Conservation (phyloP, 2,329 filamentous ascomycete species). For the Sphaerulina musiva region DNA sequence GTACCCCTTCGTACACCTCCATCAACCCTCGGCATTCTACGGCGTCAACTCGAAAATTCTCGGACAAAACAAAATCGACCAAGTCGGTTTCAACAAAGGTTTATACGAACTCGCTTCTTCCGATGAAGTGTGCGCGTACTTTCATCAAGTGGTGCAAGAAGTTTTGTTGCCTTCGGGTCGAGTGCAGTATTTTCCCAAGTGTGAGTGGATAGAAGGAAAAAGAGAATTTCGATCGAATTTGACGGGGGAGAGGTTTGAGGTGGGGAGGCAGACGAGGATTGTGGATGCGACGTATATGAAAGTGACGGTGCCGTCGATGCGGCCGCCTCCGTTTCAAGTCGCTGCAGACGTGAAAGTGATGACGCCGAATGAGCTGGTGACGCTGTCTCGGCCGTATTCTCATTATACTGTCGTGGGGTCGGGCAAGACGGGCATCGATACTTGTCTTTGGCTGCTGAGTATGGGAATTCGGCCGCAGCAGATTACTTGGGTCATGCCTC, state of each 20-base stretch:
- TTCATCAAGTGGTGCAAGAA: conserved; percentile 16
- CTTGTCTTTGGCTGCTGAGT: conserved; percentile 18
- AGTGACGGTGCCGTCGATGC: conserved; percentile 17
- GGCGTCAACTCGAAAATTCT: conserved; percentile 20
- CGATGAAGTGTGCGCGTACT: conserved; percentile 18
- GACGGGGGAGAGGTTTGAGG: conserved; percentile 9
- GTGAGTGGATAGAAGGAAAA: conserved; percentile 14
- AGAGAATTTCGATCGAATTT: conserved; percentile 12
- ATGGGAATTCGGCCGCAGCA: conserved; percentile 7
- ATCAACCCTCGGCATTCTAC: conserved; percentile 21
- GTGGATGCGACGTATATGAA: conserved; percentile 21
- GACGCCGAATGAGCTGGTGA: conserved; percentile 12
- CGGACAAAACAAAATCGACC: conserved; percentile 14
- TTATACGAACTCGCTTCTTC: conserved; percentile 14
- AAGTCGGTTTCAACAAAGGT: conserved; percentile 21
- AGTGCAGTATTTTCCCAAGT: conserved; percentile 17
- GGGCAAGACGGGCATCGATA: conserved; percentile 22
- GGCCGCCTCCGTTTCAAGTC: conserved; percentile 15
- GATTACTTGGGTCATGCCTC: conserved; percentile 24
- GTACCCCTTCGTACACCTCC: conserved; percentile 21
- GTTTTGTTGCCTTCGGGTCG: conserved; percentile 18
- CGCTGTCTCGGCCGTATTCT: conserved; percentile 6
- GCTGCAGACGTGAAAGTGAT: conserved; percentile 6
- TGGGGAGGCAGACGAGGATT: conserved; percentile 11
- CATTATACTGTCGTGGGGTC: conserved; percentile 20